Conservation (phyloP, 768 basidiomycete species). For the Grammothele lineata region DNA sequence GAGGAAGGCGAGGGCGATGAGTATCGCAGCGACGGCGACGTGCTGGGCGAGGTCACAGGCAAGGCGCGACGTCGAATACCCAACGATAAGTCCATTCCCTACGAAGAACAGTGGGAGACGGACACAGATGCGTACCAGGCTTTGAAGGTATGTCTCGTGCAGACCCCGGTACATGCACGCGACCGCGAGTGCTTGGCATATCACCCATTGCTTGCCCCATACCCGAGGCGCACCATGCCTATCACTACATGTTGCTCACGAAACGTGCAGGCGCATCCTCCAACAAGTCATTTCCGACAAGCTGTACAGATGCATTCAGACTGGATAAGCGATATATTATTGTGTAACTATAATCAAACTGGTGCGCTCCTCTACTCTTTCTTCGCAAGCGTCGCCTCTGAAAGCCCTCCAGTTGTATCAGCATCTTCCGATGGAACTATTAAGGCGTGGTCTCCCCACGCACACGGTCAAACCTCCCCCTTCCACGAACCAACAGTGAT, state of each 20-base stretch:
- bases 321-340: conserved; percentile 93
- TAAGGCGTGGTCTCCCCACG: conserved; percentile 90
- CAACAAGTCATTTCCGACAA: conserved; percentile 75
- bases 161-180: no score
- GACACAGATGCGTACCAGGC: conserved; percentile 51
- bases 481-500: conserved; percentile 57
- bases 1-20: conserved; percentile 63
- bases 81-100: conserved; percentile 37
- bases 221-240: neutral
- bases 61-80: conserved; percentile 27
- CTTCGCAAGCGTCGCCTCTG: neutral
- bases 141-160: conserved; percentile 50
- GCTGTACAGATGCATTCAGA: conserved; percentile 87
- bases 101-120: conserved; percentile 78
- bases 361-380: conserved; percentile 37
- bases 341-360: conserved; percentile 91
- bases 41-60: conserved; percentile 66
- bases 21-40: conserved; percentile 63
- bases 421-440: conserved; percentile 95
- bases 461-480: conserved; percentile 31
- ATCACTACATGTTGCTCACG: neutral
- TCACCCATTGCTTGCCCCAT: no score
- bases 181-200: no score
- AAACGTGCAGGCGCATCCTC: neutral
- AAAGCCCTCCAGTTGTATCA: conserved; percentile 60